Conservation (phyloP, 129 eudicot species). For the Deinandra increscens region DNA sequence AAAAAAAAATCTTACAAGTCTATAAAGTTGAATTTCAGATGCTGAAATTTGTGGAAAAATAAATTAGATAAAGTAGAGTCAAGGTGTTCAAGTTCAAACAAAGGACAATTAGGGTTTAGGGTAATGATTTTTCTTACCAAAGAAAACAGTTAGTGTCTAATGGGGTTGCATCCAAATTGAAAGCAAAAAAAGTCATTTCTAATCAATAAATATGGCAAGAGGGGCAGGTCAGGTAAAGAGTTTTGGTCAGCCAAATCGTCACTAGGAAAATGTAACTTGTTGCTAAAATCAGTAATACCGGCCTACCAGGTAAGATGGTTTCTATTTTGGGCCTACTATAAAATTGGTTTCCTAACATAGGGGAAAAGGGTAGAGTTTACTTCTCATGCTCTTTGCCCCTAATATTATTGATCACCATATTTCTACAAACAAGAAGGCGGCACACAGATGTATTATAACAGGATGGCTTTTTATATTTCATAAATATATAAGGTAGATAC, state of each 20-base stretch:
- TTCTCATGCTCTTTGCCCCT: neutral
- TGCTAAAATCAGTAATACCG: neutral
- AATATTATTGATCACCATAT: neutral
- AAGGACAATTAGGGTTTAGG: too few relatives aligned
- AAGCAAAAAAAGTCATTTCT: too few relatives aligned
- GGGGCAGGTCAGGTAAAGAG: too few relatives aligned
- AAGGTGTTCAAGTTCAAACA: too few relatives aligned
- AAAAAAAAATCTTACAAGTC: neutral
- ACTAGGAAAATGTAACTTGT: neutral
- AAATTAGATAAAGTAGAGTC: too few relatives aligned
- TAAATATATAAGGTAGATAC: slow-evolving; percentile 30
- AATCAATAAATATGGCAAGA: too few relatives aligned
- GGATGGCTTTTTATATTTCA: neutral
- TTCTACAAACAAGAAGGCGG: neutral
- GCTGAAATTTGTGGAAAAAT: too few relatives aligned
- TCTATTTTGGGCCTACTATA: neutral
- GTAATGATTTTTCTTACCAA: too few relatives aligned
- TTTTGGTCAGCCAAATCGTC: too few relatives aligned
- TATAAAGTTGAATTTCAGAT: too few relatives aligned
- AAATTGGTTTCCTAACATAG: neutral
- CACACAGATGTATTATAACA: neutral
- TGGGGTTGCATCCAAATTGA: too few relatives aligned
- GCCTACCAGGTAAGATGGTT: neutral
- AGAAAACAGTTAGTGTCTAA: too few relatives aligned
- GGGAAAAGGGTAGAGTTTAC: neutral